Base-by-base conservation (phyloP, 75 land plant genomes). In the Pinus tabuliformis region DNA sequence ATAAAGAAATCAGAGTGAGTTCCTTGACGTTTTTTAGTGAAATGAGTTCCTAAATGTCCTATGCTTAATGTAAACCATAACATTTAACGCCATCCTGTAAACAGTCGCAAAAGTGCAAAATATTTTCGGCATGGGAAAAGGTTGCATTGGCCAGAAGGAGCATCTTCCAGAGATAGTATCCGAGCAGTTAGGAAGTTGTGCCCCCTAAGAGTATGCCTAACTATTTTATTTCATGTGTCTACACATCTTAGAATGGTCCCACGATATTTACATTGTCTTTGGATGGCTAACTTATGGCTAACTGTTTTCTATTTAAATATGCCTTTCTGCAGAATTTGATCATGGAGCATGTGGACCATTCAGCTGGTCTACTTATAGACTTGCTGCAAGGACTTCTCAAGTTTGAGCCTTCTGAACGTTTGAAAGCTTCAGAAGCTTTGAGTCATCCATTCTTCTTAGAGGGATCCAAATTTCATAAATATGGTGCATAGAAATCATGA, bases 91-190 rank as follows among this genome's bases (percentile, higher is more conserved):
- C 7, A 56, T 18, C 57, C n/a, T 68, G 71, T 68, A 12, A 39
- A 39, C 89, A 95, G 98, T 70, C 78, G 87, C 5, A 84, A 81
- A 74, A 85, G 88, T 59, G 93, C 89, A 75, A 93, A 93, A 74
- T 95, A 95, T 83, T 74, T 93, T 28, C 81, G 91, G 78, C 86
- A 89, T 65, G 89, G 90, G 56, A 83, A 78, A 64, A 68, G 87
- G 57, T 76, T 95, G 57, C 83, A 95, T 73, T 95, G 98, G 98
- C 98, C 98, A 26, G 93, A 91, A 59, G 96, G 96, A 62, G 89
- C 93, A 30, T 57, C 84, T 14, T 91, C 96, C 45, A 86, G 96
- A 59, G 91, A 91, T 36, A 95, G 93, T 73, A 81, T 91, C 15
- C 83, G 77, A 71, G 84, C 91, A 56, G 93, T 96, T 20, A 57